Base-by-base conservation (phyloP, 2,329 filamentous ascomycete genomes). In the Sporothrix brunneoviolacea region DNA sequence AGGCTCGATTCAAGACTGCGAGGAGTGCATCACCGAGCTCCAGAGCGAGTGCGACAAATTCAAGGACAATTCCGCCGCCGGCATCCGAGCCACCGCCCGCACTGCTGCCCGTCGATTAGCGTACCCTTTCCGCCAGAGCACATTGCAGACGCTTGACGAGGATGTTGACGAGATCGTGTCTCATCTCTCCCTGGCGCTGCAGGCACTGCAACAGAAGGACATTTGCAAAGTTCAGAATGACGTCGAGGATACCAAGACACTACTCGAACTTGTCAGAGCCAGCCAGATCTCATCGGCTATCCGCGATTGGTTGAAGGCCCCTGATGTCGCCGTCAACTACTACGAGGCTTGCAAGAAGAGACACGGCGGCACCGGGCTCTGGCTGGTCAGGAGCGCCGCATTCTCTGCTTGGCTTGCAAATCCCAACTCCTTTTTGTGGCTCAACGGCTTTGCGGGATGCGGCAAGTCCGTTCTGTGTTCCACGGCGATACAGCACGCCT, bases 391-490 rank as follows among this genome's bases (percentile, higher is more conserved):
- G 7, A 44, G 57, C 4, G 3, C 37, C n/a, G 4, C n/a, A 0
- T 69, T 62, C 35, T 54, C 46, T 16, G 21, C 50, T 0, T 70
- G 66, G 66, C 52, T 65, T 3, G 15, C 32, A 3, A 50, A 47
- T 0, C 50, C 53, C 0, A 55, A 55, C 10, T 67, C 68, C 3
- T 65, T 71, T 16, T 51, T 70, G 1, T 72, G 68, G 69, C 53
- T 72, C 2, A 59, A 62, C 45, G 68, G 68, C 12, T 64, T 65
- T 50, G 63, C 68, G 16, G 69, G 68, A 1, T 68, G 64, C 47
- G 69, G 68, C 10, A 71, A 71, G 53, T 68, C 66, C 0, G 62
- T 71, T 0, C 54, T 71, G 9, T 66, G 61, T 39, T 68, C 62
- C 8, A 69, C 65, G 1, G 58, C 62, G 8, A 65, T 70, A 38